Conservation (phyloP, 768 basidiomycete species). For the Xerocomus potaroensis region DNA sequence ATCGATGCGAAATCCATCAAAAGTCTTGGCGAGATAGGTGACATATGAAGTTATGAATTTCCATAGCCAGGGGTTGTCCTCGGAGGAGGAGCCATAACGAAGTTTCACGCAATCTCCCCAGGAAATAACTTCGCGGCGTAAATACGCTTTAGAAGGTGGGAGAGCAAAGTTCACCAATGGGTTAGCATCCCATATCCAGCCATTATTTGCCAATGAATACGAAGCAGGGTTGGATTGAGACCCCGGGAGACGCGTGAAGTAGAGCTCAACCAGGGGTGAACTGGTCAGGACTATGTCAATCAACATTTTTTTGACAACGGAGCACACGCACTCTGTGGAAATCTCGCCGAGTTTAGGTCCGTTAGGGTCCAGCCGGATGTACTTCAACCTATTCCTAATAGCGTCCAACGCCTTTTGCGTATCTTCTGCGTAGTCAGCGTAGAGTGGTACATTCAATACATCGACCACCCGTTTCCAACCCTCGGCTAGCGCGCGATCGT, state of each 20-base stretch:
- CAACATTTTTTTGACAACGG: not conserved
- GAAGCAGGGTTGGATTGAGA: constrained; percentile 47
- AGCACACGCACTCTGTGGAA: constrained; percentile 55
- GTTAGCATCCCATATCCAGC: constrained; percentile 98
- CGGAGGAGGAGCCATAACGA: constrained; percentile 78
- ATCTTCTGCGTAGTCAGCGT: constrained; percentile 84
- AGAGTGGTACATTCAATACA: constrained; percentile 83
- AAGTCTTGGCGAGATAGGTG: constrained; percentile 68
- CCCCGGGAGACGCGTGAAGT: constrained; percentile 82
- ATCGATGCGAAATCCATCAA: constrained; percentile 97
- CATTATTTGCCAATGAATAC: constrained; percentile 93
- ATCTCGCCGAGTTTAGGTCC: constrained; percentile 86
- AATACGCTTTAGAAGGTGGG: constrained; percentile 87
- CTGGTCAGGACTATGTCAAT: constrained; percentile 38
- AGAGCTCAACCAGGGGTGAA: constrained; percentile 80
- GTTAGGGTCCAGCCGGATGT: constrained; percentile 73
- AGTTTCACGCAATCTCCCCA: constrained; percentile 99
- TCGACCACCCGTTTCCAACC: constrained; percentile 79
- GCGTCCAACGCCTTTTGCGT: constrained; percentile 66
- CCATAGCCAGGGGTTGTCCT: constrained; percentile 94
- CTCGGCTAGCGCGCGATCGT: constrained; percentile 54
- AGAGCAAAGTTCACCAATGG: constrained; percentile 93
- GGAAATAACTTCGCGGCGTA: constrained; percentile 93
- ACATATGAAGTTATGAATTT: constrained; percentile 85
- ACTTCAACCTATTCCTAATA: constrained; percentile 72